Evolutionary conservation across 2,329 filamentous ascomycete species (phyloP), one percentile per base, ranked within the genome.

Genomic region (Ophiosphaerella herpotricha): DNA sequence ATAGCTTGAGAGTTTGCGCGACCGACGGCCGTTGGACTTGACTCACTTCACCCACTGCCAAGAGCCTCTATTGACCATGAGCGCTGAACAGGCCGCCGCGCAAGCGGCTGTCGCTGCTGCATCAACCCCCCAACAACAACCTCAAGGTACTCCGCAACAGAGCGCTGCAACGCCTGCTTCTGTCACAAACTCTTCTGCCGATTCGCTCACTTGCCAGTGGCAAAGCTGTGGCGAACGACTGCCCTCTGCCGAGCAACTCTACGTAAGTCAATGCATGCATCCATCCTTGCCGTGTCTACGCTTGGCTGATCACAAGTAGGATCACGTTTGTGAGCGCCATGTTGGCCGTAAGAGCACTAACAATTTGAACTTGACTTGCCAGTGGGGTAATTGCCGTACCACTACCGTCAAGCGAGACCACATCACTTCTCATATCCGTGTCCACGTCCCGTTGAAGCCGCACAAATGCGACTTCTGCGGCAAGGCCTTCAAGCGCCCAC

Each of bases 391-490:
- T 58, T 99, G 94, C 79, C 87, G 91, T 57, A 97, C 93, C 18
- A 97, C 92, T 40, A 97, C 93, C 2, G 93, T 97, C 73, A 97
- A 99, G 83, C 91, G 94, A 67, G 94, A 97, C 69, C 94, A 99
- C 78, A 99, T 99, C 76, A 99, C 94, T 43, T 97, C 94, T 43
- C 94, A 99, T 77, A 97, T 99, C 66, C 90, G 94, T 59, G 94
- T 97, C 46, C 94, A 99, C 74, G 93, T 99, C n/a, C 94, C 94
- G 1, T 81, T 99, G 54, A 99, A 99, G 82, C 94, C 94, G 61
- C 94, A 99, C 80, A 97, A 97, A 78, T 99, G 94, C 75, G 92
- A 97, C 72, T 96, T 97, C 77, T 99, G 94, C 72, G 91, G 91
- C 72, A 99, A 99, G 81, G 92, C 92, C 1, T 99, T 99, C 83